Percentiles rank a stretch among this genome's conserved stretches.
phyloP scores from a whole-genome alignment of 176 grass and related monocot genomes.

The Phoenix roebelenii region DNA sequence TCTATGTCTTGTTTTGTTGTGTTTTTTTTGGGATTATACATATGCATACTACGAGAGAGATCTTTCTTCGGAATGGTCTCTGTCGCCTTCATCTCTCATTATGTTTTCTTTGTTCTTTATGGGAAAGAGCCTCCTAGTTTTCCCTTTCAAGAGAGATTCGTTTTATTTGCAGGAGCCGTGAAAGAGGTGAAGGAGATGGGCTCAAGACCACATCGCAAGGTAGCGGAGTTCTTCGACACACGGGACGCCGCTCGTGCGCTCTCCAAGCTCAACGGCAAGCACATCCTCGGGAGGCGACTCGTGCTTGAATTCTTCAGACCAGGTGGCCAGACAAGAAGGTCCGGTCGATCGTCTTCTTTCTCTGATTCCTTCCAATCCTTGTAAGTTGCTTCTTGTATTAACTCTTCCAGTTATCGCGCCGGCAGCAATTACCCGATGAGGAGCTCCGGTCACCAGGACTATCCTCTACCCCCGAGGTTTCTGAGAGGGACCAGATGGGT shows the following conservation, averaged over 20 bases:
- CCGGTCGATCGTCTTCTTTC: too few relatives aligned
- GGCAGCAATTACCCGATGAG: background rate
- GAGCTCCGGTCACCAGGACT: background rate
- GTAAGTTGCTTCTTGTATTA: too few relatives aligned
- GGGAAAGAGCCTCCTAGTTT: too few relatives aligned
- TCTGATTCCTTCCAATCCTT: too few relatives aligned
- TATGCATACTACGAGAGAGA: too few relatives aligned
- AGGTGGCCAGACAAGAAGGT: conserved; percentile 34
- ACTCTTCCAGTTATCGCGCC: background rate
- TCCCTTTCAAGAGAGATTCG: too few relatives aligned
- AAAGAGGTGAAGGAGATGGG: conserved; percentile 84
- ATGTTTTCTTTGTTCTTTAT: too few relatives aligned
- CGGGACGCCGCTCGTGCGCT: conserved; percentile 58
- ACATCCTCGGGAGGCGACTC: conserved; percentile 60
- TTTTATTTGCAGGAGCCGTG: conserved; percentile 42
- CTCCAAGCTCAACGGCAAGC: conserved; percentile 59
- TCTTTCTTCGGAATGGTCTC: too few relatives aligned
- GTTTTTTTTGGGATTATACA: too few relatives aligned
- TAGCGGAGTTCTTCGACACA: conserved; percentile 92
- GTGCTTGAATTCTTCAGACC: conserved; percentile 62
- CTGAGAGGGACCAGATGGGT: background rate
- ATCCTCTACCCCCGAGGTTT: conserved; percentile 11
- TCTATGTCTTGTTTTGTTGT: too few relatives aligned
- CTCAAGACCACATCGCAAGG: conserved; percentile 47
- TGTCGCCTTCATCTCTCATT: too few relatives aligned